Percentiles rank a stretch among this genome's conserved stretches.
Evolutionary conservation across 352 stramenopile species (phyloP).

Genomic region (Phytophthora kernoviae): DNA sequence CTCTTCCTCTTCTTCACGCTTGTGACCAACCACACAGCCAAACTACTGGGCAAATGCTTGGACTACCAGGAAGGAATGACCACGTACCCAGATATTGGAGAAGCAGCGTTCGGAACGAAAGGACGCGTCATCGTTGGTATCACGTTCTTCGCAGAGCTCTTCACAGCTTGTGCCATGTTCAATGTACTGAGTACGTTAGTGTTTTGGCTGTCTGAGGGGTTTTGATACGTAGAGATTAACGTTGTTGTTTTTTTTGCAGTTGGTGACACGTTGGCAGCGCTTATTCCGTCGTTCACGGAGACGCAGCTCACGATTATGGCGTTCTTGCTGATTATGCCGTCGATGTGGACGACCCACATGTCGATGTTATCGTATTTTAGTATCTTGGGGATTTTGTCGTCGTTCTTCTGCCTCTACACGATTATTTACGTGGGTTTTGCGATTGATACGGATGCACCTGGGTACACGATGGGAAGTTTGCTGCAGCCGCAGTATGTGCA

Average conservation of each 20-base stretch:
- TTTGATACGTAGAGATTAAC: constrained; percentile 2
- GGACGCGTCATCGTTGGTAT: constrained; percentile 75
- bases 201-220: neutral
- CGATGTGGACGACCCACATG: constrained; percentile 81
- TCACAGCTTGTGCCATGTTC: constrained; percentile 82
- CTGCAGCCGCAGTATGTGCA: constrained; percentile 63
- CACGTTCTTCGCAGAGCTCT: constrained; percentile 86
- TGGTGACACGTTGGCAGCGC: constrained; percentile 71
- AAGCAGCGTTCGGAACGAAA: constrained; percentile 75
- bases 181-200: constrained; percentile 70
- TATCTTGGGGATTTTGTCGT: constrained; percentile 85
- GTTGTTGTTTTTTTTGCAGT: constrained; percentile 37
- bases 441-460: constrained; percentile 44
- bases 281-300: constrained; percentile 69
- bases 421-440: constrained; percentile 80
- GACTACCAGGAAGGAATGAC: constrained; percentile 84
- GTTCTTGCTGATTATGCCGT: constrained; percentile 78
- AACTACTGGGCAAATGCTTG: constrained; percentile 81
- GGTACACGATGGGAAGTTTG: constrained; percentile 61
- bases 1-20: constrained; percentile 87
- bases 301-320: constrained; percentile 68
- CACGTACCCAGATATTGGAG: constrained; percentile 85
- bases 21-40: constrained; percentile 88
- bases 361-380: constrained; percentile 87
- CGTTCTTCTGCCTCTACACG: constrained; percentile 76